Percentiles rank a stretch among this genome's conserved stretches.
phyloP scores from a whole-genome alignment of 2,329 filamentous ascomycete genomes.

The Curvularia lunata region DNA sequence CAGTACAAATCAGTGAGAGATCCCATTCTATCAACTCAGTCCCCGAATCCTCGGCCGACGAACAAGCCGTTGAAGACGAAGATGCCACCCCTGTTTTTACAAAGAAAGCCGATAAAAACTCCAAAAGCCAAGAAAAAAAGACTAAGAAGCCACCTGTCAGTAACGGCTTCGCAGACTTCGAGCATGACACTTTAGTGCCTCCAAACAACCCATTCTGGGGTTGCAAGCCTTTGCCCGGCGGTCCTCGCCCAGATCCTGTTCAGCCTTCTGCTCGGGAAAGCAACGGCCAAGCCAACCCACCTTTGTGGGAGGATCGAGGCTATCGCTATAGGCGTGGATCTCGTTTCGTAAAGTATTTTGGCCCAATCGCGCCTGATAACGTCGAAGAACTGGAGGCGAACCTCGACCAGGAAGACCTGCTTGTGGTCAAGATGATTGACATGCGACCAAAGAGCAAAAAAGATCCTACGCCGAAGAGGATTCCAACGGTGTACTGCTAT shows the following conservation, averaged over 20 bases:
- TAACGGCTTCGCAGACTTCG: slow-evolving; percentile 11
- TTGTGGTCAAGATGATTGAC: slow-evolving; percentile 37
- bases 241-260: slow-evolving; percentile 17
- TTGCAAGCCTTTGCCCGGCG: slow-evolving; percentile 24
- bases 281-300: slow-evolving; percentile 26
- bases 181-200: not conserved
- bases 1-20: not conserved
- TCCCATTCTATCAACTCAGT: not conserved
- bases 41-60: no score
- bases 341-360: slow-evolving; percentile 21
- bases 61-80: not conserved
- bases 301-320: slow-evolving; percentile 40
- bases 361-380: slow-evolving; percentile 10
- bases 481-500: slow-evolving; percentile 22
- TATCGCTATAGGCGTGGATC: slow-evolving; percentile 27
- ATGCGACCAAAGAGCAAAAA: slow-evolving; percentile 29
- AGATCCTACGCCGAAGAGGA: slow-evolving; percentile 25
- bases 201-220: slow-evolving; percentile 26
- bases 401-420: slow-evolving; percentile 31
- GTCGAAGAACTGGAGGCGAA: not conserved
- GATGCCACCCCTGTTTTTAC: not conserved
- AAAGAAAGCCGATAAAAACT: not conserved
- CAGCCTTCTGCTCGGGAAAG: slow-evolving; percentile 30
- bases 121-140: not conserved
- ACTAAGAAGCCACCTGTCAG: slow-evolving; percentile 17